phyloP scores from a whole-genome alignment of 352 stramenopile genomes.

The Globisporangium okanoganense region DNA sequence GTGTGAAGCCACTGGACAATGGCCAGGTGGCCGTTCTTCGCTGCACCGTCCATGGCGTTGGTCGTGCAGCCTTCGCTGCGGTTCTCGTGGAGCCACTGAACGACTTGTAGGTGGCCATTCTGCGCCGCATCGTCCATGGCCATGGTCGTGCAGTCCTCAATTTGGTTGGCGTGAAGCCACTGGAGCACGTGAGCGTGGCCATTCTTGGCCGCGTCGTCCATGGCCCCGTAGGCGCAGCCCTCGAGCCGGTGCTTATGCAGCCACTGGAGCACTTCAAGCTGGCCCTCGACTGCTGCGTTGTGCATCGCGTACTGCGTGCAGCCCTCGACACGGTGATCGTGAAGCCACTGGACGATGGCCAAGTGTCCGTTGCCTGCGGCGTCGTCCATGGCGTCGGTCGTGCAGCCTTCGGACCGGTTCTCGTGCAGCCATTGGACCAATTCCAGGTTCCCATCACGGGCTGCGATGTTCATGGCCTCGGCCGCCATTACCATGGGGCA shows the following conservation, averaged over 20 bases:
- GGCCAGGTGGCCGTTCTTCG: conserved; percentile 2
- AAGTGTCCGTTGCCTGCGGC: conserved; percentile 23
- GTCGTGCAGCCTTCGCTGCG: conserved; percentile 15
- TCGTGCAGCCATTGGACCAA: conserved; percentile 19
- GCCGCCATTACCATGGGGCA: conserved; percentile 11
- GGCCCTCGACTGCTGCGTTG: conserved; percentile 18
- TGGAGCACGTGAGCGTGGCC: conserved; percentile 10
- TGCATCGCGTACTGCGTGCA: conserved; percentile 26
- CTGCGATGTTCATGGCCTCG: conserved; percentile 18
- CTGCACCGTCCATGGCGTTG: conserved; percentile 15
- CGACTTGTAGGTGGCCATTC: conserved; percentile 8
- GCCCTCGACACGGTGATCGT: conserved; percentile 18
- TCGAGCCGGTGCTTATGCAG: conserved; percentile 19
- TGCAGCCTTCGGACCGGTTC: conserved; percentile 20
- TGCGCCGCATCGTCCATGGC: conserved; percentile 17
- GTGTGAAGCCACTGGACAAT: conserved; percentile 11
- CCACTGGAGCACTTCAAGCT: conserved; percentile 19
- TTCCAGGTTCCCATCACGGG: conserved; percentile 11
- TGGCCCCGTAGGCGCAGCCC: conserved; percentile 20
- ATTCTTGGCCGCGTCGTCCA: conserved; percentile 17
- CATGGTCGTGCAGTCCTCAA: conserved; percentile 16
- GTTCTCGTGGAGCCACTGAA: conserved; percentile 15
- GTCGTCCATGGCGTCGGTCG: conserved; percentile 22
- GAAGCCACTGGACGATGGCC: conserved; percentile 22
- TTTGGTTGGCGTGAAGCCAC: conserved; percentile 13